Evolutionary conservation across 495 filamentous ascomycete species (phyloP).

Genomic region (Hypoxylon rickii): DNA sequence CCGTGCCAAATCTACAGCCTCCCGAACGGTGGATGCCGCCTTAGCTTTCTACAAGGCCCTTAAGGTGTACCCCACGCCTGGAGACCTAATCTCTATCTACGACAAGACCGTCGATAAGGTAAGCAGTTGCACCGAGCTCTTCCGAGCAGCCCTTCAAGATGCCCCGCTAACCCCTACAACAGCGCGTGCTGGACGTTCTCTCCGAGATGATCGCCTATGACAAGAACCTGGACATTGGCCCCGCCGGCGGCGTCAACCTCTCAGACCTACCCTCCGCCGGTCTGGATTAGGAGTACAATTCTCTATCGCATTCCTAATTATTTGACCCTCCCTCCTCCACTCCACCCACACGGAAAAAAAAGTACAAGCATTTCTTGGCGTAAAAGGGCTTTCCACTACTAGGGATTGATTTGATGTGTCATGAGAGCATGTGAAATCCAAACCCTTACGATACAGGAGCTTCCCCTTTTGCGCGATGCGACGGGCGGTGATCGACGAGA

Average conservation of each 20-base stretch:
- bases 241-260: conserved; percentile 38
- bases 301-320: too few species aligned
- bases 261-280: conserved; percentile 48
- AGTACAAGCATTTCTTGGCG: background rate
- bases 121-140: conserved; percentile 16
- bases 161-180: conserved; percentile 24
- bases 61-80: conserved; percentile 94
- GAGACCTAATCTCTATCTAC: conserved; percentile 92
- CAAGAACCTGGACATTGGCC: conserved; percentile 66
- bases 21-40: conserved; percentile 79
- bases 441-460: too few species aligned
- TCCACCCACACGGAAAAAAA: background rate
- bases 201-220: conserved; percentile 98
- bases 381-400: background rate
- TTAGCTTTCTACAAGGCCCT: conserved; percentile 96
- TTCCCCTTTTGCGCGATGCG: background rate
- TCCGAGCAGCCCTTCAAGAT: background rate
- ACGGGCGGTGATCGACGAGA: background rate
- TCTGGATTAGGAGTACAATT: conserved; percentile 51
- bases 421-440: too few species aligned
- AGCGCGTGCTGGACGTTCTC: conserved; percentile 91
- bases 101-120: conserved; percentile 96
- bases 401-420: background rate
- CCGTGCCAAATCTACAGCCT: conserved; percentile 55
- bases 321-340: background rate